These are phyloP conservation scores for Phytophthora meadii DNA, from an alignment of 352 stramenopile genomes.

Conservation along the genomic window DNA sequence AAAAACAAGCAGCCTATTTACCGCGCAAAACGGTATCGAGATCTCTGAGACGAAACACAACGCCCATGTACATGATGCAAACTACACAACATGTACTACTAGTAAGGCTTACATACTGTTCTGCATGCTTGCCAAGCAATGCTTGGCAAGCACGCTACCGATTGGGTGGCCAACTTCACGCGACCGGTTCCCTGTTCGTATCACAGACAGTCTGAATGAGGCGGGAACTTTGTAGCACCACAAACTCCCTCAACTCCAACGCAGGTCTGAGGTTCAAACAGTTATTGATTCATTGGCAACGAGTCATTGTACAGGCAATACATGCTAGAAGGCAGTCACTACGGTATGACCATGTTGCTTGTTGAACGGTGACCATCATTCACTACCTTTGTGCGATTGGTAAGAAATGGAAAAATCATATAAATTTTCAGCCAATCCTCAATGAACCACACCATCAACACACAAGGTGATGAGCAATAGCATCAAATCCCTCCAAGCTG, in stretches of 20 bases:
- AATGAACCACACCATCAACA: neutral
- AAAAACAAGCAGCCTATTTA: too few relatives aligned
- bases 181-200: neutral
- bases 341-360: too few relatives aligned
- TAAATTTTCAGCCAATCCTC: constrained; percentile 8
- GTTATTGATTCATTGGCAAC: neutral
- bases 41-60: too few relatives aligned
- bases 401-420: neutral
- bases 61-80: too few relatives aligned
- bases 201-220: constrained; percentile 1
- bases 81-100: too few relatives aligned
- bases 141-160: too few relatives aligned
- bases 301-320: neutral
- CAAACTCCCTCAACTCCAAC: too few relatives aligned
- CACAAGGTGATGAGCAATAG: constrained; percentile 18
- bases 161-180: neutral
- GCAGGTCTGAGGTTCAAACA: too few relatives aligned
- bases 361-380: constrained; percentile 1
- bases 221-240: neutral
- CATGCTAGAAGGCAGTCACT: neutral
- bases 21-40: too few relatives aligned
- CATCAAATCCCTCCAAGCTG: constrained; percentile 26
- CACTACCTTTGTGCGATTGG: too few relatives aligned
- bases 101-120: too few relatives aligned
- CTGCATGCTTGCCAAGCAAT: too few relatives aligned